These are phyloP conservation scores for Geotrichum cucujoidarum DNA, from an alignment of 1,139 yeast species.

Conservation along the genomic window DNA sequence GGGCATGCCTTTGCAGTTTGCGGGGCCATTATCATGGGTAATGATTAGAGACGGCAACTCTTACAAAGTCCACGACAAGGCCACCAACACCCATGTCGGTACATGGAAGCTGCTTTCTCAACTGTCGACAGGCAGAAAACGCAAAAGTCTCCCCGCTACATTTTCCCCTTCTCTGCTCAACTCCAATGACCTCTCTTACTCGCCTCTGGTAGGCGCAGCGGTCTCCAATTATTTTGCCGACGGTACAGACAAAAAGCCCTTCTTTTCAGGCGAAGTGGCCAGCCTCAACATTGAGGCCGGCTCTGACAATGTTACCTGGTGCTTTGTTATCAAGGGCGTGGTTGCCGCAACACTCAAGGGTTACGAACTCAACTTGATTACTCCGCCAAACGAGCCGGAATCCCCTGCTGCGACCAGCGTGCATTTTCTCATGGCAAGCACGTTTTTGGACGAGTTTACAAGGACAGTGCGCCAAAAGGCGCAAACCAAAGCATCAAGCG, in stretches of 20 bases:
- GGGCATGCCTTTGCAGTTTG: background rate
- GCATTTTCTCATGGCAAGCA: background rate
- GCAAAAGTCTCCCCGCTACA: background rate
- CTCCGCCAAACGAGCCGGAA: background rate
- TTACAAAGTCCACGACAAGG: conserved; percentile 4
- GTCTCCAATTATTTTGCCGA: background rate
- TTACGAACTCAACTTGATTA: conserved; percentile 3
- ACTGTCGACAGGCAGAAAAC: background rate
- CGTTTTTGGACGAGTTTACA: conserved; percentile 8
- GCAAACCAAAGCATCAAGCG: background rate
- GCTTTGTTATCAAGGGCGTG: conserved; percentile 9
- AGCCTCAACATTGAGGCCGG: background rate
- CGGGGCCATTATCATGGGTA: conserved; percentile 10
- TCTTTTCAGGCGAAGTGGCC: conserved; percentile 3
- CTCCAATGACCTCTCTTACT: background rate
- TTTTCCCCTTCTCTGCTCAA: background rate
- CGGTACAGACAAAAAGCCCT: background rate
- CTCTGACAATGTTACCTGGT: conserved; percentile 3
- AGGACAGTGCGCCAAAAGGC: conserved; percentile 7
- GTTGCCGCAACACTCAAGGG: conserved; percentile 9
- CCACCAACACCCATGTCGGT: conserved; percentile 8
- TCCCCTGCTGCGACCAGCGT: background rate
- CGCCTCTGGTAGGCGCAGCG: background rate
- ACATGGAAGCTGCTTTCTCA: conserved; percentile 3
- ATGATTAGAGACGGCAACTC: conserved; percentile 6